Evolutionary conservation across 352 stramenopile species (phyloP).

Genomic region (Hyaloperonospora brassicae): DNA sequence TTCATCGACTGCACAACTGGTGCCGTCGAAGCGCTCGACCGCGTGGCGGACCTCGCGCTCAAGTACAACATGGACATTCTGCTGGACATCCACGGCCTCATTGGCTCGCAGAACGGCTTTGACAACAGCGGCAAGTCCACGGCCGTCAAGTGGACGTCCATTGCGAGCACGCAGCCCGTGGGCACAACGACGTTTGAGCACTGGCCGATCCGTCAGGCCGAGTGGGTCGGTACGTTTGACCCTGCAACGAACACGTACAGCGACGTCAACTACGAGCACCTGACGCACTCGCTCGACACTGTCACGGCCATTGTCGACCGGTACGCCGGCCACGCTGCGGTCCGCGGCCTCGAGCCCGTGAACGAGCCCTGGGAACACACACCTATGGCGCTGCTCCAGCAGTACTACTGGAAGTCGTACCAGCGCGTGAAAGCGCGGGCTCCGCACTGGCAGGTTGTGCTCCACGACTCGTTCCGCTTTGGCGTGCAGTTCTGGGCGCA

Average conservation of each 20-base stretch:
- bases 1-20: conserved; percentile 89
- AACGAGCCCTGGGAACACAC: conserved; percentile 94
- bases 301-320: conserved; percentile 83
- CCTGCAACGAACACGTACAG: conserved; percentile 65
- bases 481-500: conserved; percentile 26
- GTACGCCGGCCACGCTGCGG: conserved; percentile 76
- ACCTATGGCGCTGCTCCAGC: conserved; percentile 83
- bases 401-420: conserved; percentile 95
- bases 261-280: conserved; percentile 86
- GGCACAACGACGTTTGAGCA: conserved; percentile 13
- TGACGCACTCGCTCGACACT: conserved; percentile 82
- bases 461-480: conserved; percentile 92
- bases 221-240: conserved; percentile 90
- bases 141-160: conserved; percentile 21
- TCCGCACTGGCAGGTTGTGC: conserved; percentile 92
- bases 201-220: too few relatives aligned
- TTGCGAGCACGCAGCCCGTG: conserved; percentile 8
- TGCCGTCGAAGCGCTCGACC: conserved; percentile 84
- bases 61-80: conserved; percentile 84
- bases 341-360: conserved; percentile 88
- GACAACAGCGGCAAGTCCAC: conserved; percentile 88
- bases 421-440: conserved; percentile 87
- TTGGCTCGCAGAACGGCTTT: conserved; percentile 92
- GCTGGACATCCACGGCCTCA: conserved; percentile 88
- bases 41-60: conserved; percentile 68